Base-by-base conservation (phyloP, 768 basidiomycete genomes). In the Collybiopsis luxurians region DNA sequence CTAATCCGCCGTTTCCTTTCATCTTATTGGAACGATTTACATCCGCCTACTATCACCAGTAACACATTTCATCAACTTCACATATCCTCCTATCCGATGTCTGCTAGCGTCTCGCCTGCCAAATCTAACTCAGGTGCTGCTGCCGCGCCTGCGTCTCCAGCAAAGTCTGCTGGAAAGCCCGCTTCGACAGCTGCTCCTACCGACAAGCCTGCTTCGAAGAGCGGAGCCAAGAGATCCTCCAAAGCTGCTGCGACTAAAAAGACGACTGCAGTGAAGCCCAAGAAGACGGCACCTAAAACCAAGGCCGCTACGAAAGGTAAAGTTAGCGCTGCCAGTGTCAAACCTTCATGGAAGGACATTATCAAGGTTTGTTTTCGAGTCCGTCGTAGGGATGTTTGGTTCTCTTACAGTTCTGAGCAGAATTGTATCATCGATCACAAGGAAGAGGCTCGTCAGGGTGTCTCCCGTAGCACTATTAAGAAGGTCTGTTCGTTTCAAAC, bases 381-480 rank as follows among this genome's bases (percentile, higher is more conserved):
- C n/a, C 51, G 34, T 19, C 5, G 31, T 24, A 24, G 17, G 26
- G 13, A 26, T 43, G 31, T 50, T 43, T n/a, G 13, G 5, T 51
- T 39, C 24, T 34, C 30, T 52, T 19, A 10, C 44, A 43, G 31
- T n/a, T 31, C 26, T 19, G 43, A 11, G 43, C 59, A 92, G 90
- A 90, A 91, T 71, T 89, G 87, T 65, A 89, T 95, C 68, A 66
- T 73, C 55, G 76, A 72, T 31, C 75, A 86, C 67, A 82, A 81
- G 62, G 85, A 86, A 40, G 87, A 89, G 36, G 75, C 78, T 26
- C 84, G 88, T 46, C 63, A 73, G 54, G 92, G 91, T 58, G 92
- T 92, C 38, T 93, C 91, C 13, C 81, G 93, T 47, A 73, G 76
- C 21, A 79, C 79, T 6, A 87, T 95, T 72, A 95, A 95, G 84